Conservation (phyloP, 1,139 yeast species). For the Spathaspora jeffriesii region DNA sequence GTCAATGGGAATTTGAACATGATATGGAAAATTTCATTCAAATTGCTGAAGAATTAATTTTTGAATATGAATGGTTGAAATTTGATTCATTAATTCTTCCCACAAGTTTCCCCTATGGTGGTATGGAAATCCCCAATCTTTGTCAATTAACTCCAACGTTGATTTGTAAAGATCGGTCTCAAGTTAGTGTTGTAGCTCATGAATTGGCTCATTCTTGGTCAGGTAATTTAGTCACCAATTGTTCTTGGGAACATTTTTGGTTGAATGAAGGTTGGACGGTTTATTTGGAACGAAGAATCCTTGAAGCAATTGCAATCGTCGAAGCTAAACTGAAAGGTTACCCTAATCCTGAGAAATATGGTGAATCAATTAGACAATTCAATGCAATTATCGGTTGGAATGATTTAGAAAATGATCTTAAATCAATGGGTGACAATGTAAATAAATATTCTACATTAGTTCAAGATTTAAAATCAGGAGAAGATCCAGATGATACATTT, state of each 20-base stretch:
- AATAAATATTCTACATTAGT: conserved; percentile 64
- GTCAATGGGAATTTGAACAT: conserved; percentile 77
- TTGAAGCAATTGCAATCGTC: conserved; percentile 49
- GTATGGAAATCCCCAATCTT: conserved; percentile 94
- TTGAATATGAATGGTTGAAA: conserved; percentile 82
- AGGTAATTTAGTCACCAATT: conserved; percentile 86
- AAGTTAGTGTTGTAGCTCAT: conserved; percentile 88
- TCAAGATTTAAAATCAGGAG: conserved; percentile 63
- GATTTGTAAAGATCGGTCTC: conserved; percentile 82
- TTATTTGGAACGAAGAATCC: conserved; percentile 81
- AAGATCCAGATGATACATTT: conserved; percentile 89
- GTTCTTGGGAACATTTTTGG: conserved; percentile 95
- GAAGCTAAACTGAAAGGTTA: conserved; percentile 7
- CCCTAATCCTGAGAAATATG: conserved; percentile 39
- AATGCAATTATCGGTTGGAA: conserved; percentile 89
- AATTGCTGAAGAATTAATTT: conserved; percentile 81
- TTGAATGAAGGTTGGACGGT: conserved; percentile 97
- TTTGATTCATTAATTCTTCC: conserved; percentile 85
- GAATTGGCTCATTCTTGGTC: conserved; percentile 94
- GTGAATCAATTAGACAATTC: conserved; percentile 77
- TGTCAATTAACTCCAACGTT: conserved; percentile 92
- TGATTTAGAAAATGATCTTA: conserved; percentile 67
- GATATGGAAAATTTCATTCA: conserved; percentile 81
- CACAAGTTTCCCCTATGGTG: conserved; percentile 88
- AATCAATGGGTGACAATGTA: conserved; percentile 56